phyloP scores from a whole-genome alignment of 2,329 filamentous ascomycete genomes.

The Ophiostoma piceae region DNA sequence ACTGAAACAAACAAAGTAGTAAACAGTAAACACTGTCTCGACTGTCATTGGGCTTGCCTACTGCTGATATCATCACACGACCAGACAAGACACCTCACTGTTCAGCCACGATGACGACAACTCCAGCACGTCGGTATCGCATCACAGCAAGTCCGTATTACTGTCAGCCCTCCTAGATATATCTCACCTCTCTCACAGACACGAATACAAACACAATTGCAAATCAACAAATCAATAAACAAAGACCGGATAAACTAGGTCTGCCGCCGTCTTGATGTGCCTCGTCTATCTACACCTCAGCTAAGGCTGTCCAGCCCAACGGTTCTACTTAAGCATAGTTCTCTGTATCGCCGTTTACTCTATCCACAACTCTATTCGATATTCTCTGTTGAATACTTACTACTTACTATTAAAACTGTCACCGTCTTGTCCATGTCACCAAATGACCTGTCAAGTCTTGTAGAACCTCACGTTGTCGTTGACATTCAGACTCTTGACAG shows the following conservation, averaged over 20 bases:
- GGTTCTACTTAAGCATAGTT: background rate
- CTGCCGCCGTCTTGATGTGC: background rate
- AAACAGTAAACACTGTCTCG: too few relatives aligned
- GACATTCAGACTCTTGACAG: background rate
- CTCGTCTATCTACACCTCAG: background rate
- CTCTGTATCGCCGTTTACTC: background rate
- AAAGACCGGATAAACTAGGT: too few relatives aligned
- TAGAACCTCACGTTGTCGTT: background rate
- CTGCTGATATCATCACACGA: too few relatives aligned
- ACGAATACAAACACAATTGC: too few relatives aligned
- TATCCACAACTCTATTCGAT: background rate
- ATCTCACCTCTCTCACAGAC: too few relatives aligned
- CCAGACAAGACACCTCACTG: too few relatives aligned
- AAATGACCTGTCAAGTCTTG: conserved; percentile 2
- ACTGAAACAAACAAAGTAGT: background rate
- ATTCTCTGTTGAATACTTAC: background rate
- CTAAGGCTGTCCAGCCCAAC: background rate
- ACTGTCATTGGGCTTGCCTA: too few relatives aligned
- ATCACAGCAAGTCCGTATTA: background rate
- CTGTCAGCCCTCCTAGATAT: background rate
- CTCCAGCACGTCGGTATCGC: background rate
- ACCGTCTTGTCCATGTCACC: background rate
- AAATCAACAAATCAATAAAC: too few relatives aligned
- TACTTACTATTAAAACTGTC: background rate
- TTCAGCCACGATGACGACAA: background rate